These are phyloP conservation scores for Lactarius tabidus DNA, from an alignment of 768 basidiomycete genomes.

Conservation along the genomic window DNA sequence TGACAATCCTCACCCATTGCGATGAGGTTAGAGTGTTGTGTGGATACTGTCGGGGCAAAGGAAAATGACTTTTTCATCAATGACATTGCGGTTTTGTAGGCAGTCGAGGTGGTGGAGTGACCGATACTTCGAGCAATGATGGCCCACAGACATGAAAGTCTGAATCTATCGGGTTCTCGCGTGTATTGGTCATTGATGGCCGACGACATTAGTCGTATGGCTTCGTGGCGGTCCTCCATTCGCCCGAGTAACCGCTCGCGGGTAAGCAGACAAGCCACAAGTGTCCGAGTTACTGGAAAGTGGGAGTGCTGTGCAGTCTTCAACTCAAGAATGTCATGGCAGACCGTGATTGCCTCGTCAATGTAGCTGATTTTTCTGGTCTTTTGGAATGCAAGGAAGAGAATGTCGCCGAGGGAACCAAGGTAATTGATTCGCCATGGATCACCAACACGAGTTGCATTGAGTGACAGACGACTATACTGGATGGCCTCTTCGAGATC, in stretches of 20 bases:
- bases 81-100: background rate
- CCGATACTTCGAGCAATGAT: background rate
- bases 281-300: background rate
- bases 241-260: background rate
- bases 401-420: conserved; percentile 2
- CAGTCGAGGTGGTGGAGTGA: background rate
- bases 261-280: background rate
- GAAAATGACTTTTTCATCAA: background rate
- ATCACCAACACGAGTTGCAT: background rate
- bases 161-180: background rate
- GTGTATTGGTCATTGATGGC: background rate
- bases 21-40: conserved; percentile 2
- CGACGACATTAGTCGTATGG: conserved; percentile 1
- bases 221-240: background rate
- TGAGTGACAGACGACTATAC: background rate
- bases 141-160: conserved; percentile 6
- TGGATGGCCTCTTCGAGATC: conserved; percentile 2
- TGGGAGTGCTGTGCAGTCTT: background rate
- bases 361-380: conserved; percentile 3
- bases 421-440: background rate
- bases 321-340: background rate
- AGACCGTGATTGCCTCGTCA: conserved; percentile 1
- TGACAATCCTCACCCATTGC: background rate
- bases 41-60: background rate
- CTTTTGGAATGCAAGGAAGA: background rate